A percentile compares a stretch with the other conserved stretches of the same genome.
Evolutionary conservation across 1,284 basidiomycete genomes (phyloP).

Genomic region (Grifola frondosa): DNA sequence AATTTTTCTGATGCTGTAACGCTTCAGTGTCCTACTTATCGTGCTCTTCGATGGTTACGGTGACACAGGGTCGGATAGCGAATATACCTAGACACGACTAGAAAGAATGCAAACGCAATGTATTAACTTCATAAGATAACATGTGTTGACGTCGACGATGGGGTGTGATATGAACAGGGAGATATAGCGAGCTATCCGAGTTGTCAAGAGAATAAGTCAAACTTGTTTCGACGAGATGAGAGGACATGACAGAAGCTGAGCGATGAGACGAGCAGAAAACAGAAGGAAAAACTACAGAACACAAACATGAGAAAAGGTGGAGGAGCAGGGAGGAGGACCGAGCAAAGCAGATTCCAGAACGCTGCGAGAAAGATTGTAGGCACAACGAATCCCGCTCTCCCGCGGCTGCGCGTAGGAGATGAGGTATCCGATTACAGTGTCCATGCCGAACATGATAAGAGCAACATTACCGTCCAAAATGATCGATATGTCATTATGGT

Average conservation of each 20-base stretch:
- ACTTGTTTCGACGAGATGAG: constrained; percentile 31
- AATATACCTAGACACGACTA: background rate
- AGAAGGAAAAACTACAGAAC: constrained; percentile 28
- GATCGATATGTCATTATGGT: constrained; percentile 1
- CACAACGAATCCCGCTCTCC: constrained; percentile 1
- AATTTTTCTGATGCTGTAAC: constrained; percentile 1
- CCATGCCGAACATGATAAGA: constrained; percentile 13
- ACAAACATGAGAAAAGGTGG: constrained; percentile 18
- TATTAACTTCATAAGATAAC: constrained; percentile 37
- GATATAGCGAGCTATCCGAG: constrained; percentile 28
- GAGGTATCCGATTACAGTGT: constrained; percentile 4
- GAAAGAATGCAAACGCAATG: constrained; percentile 20
- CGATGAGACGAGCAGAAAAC: constrained; percentile 25
- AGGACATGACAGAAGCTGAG: constrained; percentile 22
- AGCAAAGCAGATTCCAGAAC: background rate
- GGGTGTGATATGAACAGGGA: constrained; percentile 18
- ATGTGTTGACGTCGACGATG: constrained; percentile 28
- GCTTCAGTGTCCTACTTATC: too few species aligned
- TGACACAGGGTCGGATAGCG: background rate
- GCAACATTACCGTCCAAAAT: constrained; percentile 6
- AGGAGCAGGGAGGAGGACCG: constrained; percentile 10
- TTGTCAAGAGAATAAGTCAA: constrained; percentile 43
- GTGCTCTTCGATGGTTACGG: too few species aligned
- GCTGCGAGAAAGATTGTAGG: background rate
- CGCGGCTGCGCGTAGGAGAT: constrained; percentile 2